Conservation (phyloP, 768 basidiomycete genomes). For the Phylloporus sp. region DNA sequence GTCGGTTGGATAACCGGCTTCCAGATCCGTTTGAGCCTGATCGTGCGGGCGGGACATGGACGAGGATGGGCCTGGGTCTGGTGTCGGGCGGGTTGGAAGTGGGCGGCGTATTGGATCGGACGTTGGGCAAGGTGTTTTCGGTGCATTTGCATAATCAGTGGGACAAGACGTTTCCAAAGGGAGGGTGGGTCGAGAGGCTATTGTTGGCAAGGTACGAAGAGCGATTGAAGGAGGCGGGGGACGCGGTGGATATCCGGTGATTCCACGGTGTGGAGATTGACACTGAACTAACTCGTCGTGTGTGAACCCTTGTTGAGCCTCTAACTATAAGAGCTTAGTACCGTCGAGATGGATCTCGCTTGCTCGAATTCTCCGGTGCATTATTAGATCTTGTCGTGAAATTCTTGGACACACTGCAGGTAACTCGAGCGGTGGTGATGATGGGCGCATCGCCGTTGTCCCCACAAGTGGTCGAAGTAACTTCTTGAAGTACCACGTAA, state of each 20-base stretch:
- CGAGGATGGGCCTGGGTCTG: conserved; percentile 57
- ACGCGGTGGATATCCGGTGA: not conserved
- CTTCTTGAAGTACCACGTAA: no score
- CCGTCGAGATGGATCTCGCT: no score
- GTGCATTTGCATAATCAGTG: conserved; percentile 96
- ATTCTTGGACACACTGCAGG: no score
- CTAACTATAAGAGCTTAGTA: no score
- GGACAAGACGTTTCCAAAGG: conserved; percentile 77
- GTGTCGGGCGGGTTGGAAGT: conserved; percentile 53
- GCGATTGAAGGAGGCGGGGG: conserved; percentile 13
- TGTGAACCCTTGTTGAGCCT: no score
- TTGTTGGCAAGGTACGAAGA: conserved; percentile 61
- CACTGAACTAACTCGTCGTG: no score
- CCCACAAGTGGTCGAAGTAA: no score
- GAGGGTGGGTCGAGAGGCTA: conserved; percentile 84
- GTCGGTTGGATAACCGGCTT: conserved; percentile 87
- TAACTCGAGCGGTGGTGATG: conserved; percentile 41
- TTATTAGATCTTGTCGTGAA: no score
- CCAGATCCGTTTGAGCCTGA: conserved; percentile 82
- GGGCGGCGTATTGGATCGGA: conserved; percentile 59
- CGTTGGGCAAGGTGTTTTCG: conserved; percentile 69
- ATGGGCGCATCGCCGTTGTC: no score
- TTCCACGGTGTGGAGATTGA: no score
- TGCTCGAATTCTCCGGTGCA: no score
- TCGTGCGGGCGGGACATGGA: conserved; percentile 56